These are phyloP conservation scores for Heterobasidion parviporum DNA, from an alignment of 1,284 basidiomycete species.

Conservation along the genomic window DNA sequence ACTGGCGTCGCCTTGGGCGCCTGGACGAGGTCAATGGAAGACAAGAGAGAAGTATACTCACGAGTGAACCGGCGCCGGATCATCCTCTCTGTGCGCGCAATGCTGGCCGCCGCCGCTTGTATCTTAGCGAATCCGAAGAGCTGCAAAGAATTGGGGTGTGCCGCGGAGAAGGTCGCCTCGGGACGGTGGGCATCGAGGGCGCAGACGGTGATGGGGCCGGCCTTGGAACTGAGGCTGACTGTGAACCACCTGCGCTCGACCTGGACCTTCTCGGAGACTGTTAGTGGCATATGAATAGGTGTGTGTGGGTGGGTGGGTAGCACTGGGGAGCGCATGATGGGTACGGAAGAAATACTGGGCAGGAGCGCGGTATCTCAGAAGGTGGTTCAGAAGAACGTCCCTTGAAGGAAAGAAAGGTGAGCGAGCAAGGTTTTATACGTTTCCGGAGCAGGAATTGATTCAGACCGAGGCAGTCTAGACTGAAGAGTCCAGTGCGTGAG, in stretches of 20 bases:
- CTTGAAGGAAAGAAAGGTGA: not conserved
- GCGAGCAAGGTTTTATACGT: not conserved
- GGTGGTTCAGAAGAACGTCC: not conserved
- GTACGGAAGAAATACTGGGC: not conserved
- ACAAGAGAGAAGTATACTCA: not conserved
- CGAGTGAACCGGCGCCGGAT: not conserved
- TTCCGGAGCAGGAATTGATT: not conserved
- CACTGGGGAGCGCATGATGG: not conserved
- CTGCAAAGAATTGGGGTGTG: not conserved
- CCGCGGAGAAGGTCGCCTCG: not conserved
- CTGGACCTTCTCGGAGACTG: not conserved
- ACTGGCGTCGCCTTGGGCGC: too few species aligned
- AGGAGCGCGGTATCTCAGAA: not conserved
- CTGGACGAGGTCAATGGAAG: not conserved
- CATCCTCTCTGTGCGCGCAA: not conserved
- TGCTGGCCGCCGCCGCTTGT: not conserved
- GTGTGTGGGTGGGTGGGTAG: not conserved
- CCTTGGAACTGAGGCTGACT: not conserved
- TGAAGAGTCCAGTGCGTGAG: too few species aligned
- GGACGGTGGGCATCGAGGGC: not conserved
- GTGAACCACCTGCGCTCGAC: not conserved
- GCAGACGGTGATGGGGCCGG: not conserved
- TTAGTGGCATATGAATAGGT: not conserved
- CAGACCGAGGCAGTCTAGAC: not conserved
- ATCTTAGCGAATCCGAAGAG: not conserved